These are phyloP conservation scores for Funneliformis mosseae DNA, from an alignment of 192 early-diverging fungal species.

Conservation along the genomic window DNA sequence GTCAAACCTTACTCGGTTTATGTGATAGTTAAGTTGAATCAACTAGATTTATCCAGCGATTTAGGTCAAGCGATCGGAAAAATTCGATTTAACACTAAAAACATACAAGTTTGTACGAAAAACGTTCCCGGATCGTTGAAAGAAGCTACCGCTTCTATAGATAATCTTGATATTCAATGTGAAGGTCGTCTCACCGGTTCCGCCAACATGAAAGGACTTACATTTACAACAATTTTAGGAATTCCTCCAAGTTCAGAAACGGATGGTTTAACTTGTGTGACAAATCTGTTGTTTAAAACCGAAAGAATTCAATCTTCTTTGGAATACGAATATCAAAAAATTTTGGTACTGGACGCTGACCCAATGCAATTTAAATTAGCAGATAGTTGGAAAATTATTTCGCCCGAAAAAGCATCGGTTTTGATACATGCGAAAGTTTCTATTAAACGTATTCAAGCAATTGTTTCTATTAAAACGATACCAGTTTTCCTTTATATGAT, in stretches of 20 bases:
- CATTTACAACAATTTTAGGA: constrained; percentile 33
- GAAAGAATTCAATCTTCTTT: constrained; percentile 58
- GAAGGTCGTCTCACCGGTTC: constrained; percentile 65
- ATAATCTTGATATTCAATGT: constrained; percentile 49
- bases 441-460: constrained; percentile 31
- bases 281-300: constrained; percentile 47
- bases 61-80: constrained; percentile 68
- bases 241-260: constrained; percentile 8
- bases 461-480: constrained; percentile 52
- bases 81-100: constrained; percentile 52
- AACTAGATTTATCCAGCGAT: constrained; percentile 56
- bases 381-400: constrained; percentile 51
- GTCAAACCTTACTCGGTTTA: constrained; percentile 52
- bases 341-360: constrained; percentile 62
- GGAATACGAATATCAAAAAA: constrained; percentile 77
- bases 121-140: constrained; percentile 43
- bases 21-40: constrained; percentile 47
- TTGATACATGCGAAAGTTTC: constrained; percentile 36
- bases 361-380: constrained; percentile 51
- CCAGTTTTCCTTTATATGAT: constrained; percentile 59
- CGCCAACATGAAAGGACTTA: constrained; percentile 36
- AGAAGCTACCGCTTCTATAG: constrained; percentile 44
- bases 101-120: constrained; percentile 46
- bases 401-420: constrained; percentile 36
- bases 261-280: constrained; percentile 41